Evolutionary conservation across 805 yeast species (phyloP), one percentile per base, ranked within the genome.

Genomic region (Diddensiella caesifluorescens): DNA sequence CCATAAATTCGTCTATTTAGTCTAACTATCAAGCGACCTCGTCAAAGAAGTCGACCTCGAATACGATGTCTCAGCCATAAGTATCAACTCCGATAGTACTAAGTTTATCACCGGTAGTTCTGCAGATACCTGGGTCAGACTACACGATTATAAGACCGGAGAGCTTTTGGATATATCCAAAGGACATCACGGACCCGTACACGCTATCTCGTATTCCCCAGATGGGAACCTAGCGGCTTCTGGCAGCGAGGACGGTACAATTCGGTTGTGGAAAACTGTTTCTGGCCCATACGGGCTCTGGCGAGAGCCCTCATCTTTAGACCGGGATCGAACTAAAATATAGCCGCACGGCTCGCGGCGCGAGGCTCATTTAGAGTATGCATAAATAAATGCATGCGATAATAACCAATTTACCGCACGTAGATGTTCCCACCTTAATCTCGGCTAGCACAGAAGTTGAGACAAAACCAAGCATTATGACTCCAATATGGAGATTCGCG

Each of bases 211-310:
- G 7, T 90, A 90, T 60, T 95, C 97, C 33, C 95, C 88, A 55
- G 83, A 77, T 49, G 71, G 78, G 31, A 67, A 77, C 3, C 70
- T 80, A 7, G 71, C 89, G 41, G 97, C 95, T 3, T 80, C 92
- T 41, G 94, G 96, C 2, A 83, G 95, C n/a, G 94, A 97, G 96
- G 98, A 92, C 63, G 86, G 85, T 51, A 90, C 98, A 3, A 79
- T 90, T 16, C 72, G 98, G 50, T 70, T 92, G n/a, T 92, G 98
- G 98, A 83, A 81, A 57, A 78, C 89, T 33, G 44, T 38, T 7
- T 36, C 34, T 6, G 63, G 55, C 2, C 50, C 57, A 3, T 61
- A 57, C 31, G 65, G 65, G 2, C 42, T 61, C 30, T 61, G 65
- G 65, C n/a, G n/a, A n/a, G n/a, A n/a, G n/a, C n/a, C n/a, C n/a